phyloP scores from a whole-genome alignment of 768 basidiomycete species.

The Mycena epipterygia region DNA sequence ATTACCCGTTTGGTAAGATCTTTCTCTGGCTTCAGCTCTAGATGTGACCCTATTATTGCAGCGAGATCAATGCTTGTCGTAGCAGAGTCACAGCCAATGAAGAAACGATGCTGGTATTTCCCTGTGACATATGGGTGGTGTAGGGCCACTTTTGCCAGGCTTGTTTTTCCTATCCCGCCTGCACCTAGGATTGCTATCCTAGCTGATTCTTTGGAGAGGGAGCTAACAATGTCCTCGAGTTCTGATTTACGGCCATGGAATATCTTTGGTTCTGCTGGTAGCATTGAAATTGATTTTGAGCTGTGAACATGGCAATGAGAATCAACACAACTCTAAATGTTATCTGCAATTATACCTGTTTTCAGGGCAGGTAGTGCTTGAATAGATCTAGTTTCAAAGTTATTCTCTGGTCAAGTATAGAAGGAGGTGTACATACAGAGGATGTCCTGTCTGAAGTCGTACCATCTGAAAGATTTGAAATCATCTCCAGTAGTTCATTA shows the following conservation, averaged over 20 bases:
- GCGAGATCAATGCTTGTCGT: neutral
- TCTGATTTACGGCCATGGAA: constrained; percentile 12
- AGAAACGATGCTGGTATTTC: neutral
- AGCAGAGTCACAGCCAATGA: neutral
- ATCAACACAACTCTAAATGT: no score
- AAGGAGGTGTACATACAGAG: no score
- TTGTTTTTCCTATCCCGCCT: no score
- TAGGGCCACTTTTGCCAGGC: neutral
- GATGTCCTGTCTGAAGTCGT: no score
- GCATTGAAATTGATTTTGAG: constrained; percentile 2
- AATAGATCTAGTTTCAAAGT: no score
- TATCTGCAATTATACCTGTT: neutral
- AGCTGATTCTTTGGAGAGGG: neutral
- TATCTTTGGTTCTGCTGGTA: neutral
- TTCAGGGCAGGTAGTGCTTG: no score
- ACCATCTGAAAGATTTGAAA: no score
- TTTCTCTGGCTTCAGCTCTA: neutral
- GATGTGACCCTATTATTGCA: neutral
- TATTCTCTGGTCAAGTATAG: no score
- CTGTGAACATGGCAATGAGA: neutral
- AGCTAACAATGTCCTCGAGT: neutral
- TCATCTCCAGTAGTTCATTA: no score
- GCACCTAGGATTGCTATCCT: no score
- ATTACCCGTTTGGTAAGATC: neutral
- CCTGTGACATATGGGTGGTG: neutral